Evolutionary conservation across 352 stramenopile species (phyloP).

Genomic region (Globisporangium megalacanthum): DNA sequence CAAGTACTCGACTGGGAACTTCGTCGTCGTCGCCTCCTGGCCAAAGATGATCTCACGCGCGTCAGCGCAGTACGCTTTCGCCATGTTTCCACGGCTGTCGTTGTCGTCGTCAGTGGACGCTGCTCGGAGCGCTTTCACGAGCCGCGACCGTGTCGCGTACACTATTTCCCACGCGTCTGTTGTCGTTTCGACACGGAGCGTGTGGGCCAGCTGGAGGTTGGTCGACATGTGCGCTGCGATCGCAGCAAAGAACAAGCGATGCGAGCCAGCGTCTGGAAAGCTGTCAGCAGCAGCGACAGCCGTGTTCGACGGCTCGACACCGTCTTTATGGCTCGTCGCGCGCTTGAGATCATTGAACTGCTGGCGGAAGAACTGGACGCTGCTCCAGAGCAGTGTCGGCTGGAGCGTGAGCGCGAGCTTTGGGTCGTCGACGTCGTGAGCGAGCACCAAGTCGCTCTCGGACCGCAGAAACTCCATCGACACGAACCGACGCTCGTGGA

Average conservation of each 20-base stretch:
- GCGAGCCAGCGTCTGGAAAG: conserved; percentile 3
- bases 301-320: background rate
- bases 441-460: conserved; percentile 50
- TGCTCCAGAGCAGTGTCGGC: conserved; percentile 28
- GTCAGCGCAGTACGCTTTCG: conserved; percentile 24
- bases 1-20: conserved; percentile 65
- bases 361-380: conserved; percentile 51
- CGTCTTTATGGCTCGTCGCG: conserved; percentile 2
- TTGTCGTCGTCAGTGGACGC: conserved; percentile 17
- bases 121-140: conserved; percentile 33
- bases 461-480: conserved; percentile 51
- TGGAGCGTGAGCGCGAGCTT: conserved; percentile 45
- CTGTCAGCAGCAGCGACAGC: background rate
- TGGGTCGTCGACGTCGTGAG: conserved; percentile 39
- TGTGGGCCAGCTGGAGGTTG: conserved; percentile 12
- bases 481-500: conserved; percentile 48
- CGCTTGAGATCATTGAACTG: conserved; percentile 46
- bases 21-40: conserved; percentile 29
- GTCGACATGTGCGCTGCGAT: conserved; percentile 3
- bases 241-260: conserved; percentile 4
- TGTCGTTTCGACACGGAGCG: conserved; percentile 29
- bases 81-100: background rate
- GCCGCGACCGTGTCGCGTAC: conserved; percentile 29
- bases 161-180: conserved; percentile 35
- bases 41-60: conserved; percentile 28